Evolutionary conservation across 306 rosid genomes (phyloP).

Genomic region (Vicia villosa): DNA sequence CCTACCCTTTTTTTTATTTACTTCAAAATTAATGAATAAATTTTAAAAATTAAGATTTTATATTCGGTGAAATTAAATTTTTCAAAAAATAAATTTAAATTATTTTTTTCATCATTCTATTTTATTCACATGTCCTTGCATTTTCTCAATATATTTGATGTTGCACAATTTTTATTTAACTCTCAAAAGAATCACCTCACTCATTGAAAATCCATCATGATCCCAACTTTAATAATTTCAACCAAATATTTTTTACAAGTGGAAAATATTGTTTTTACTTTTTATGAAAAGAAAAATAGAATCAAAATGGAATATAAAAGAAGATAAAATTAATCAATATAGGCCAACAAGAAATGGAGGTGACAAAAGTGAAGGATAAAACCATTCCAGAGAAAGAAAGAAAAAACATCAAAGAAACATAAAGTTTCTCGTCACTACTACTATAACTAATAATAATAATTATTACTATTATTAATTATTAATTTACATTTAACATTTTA

Average conservation of each 20-base stretch:
- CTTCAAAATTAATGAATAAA: not conserved
- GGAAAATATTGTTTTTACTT: no score
- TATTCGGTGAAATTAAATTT: no score
- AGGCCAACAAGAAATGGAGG: slow-evolving; percentile 10
- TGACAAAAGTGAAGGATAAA: not conserved
- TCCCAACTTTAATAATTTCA: slow-evolving; percentile 21
- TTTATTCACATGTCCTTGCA: no score
- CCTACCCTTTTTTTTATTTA: not conserved
- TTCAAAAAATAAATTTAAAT: no score
- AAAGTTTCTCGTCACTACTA: slow-evolving; percentile 1
- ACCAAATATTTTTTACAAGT: not conserved
- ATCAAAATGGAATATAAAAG: not conserved
- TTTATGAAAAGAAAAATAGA: not conserved
- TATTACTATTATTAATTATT: not conserved
- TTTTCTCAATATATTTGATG: no score
- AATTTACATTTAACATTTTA: slow-evolving; percentile 65
- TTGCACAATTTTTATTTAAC: not conserved
- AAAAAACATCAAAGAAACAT: slow-evolving; percentile 18
- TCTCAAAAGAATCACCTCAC: slow-evolving; percentile 4
- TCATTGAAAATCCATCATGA: slow-evolving; percentile 1
- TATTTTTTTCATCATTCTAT: no score
- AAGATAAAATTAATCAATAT: slow-evolving; percentile 6
- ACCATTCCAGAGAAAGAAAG: not conserved
- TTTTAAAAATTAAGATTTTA: no score
- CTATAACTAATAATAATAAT: not conserved